Percentiles rank a stretch among this genome's conserved stretches.
These are phyloP conservation scores for Stephania japonica DNA, from an alignment of 164 flowering plant species.

Conservation along the genomic window DNA sequence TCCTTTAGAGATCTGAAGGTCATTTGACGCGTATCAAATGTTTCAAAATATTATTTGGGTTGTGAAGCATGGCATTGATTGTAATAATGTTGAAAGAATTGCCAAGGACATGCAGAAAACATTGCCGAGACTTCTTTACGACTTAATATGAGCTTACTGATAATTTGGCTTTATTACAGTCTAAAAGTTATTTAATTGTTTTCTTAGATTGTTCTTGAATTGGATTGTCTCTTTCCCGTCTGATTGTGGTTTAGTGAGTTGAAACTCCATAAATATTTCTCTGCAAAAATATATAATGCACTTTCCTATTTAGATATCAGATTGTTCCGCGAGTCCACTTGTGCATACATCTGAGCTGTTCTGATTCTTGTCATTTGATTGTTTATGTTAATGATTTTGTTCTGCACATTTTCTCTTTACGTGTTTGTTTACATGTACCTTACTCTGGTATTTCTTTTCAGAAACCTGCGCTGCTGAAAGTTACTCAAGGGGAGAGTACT, in stretches of 20 bases:
- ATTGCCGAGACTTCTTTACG: neutral
- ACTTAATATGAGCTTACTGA: neutral
- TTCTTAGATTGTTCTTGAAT: neutral
- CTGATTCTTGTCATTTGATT: neutral
- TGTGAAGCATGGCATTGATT: neutral
- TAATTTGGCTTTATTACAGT: neutral
- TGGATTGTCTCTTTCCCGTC: neutral
- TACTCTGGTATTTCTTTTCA: slow-evolving; percentile 13
- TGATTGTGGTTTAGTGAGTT: neutral
- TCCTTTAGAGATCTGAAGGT: neutral
- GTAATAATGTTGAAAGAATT: neutral
- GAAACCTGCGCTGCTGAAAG: slow-evolving; percentile 5
- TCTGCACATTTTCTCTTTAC: neutral
- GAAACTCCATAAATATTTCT: neutral
- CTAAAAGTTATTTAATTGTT: neutral
- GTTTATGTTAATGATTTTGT: neutral
- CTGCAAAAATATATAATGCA: neutral
- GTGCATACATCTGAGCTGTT: neutral
- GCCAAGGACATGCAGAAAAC: neutral
- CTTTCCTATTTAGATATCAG: neutral
- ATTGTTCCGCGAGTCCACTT: neutral
- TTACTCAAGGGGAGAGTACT: neutral
- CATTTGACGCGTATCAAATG: neutral
- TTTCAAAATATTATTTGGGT: neutral
- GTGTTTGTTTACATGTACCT: neutral